Evolutionary conservation across 371 early-diverging fungal species (phyloP), one percentile per base, ranked within the genome.

Genomic region (Massospora cicadina): DNA sequence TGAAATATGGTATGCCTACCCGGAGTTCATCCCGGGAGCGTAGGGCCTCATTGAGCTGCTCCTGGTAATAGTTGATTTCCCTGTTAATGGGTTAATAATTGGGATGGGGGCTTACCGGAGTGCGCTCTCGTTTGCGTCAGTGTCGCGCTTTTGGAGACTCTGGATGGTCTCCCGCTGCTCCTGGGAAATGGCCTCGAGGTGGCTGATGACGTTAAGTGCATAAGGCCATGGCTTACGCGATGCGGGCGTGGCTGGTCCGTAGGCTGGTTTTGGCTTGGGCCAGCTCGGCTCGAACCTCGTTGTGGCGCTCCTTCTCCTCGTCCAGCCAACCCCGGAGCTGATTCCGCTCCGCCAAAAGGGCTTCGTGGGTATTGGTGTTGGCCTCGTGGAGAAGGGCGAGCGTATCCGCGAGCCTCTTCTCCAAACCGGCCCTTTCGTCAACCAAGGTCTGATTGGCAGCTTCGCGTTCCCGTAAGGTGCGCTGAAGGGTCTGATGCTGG

Each of bases 11-110:
- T 5, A 3, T 21, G 12, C 25, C 10, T 57, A 57, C 57, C 28
- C 28, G 10, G 5, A 57, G 2, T 21, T 57, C 57, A n/a, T 57
- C 57, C 57, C 28, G 23, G 5, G 28, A 25, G 5, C 57, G 57
- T 12, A 57, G 23, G 10, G 57, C 57, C 28, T 57, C 57, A 21
- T 57, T 27, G 25, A 57, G 57, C 28, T 57, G 57, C 10, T 57
- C 57, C 12, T 27, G 57, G 57, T 57, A 57, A 27, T 57, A 57
- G 57, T 57, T 57, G 57, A 57, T 26, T 57, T 57, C 57, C 57
- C 57, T 57, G 12, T 13, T 13, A n/a, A 13, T n/a, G n/a, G 13
- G 54, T 54, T 54, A 54, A 54, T 13, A 13, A 54, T 54, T 54
- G 54, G n/a, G 13, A 13, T 54, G 54, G n/a, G n/a, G n/a, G n/a